A percentile compares a stretch with the other conserved stretches of the same genome.
phyloP scores from a whole-genome alignment of 1,284 basidiomycete species.

The Trichosporon coremiiforme region DNA sequence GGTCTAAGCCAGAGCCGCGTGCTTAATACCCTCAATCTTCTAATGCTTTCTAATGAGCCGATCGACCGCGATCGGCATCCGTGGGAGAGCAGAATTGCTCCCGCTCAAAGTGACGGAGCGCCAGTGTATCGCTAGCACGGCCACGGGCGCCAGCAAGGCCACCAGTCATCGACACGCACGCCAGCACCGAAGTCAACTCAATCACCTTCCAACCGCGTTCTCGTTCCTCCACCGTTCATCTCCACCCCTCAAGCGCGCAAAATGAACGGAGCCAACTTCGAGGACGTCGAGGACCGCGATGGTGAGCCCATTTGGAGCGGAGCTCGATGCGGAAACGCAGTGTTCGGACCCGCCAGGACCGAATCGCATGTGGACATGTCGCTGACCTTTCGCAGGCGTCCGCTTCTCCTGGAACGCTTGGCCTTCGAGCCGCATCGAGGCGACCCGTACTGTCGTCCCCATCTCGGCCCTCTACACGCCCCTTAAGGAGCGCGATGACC shows the following conservation, averaged over 20 bases:
- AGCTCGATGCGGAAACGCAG: background rate
- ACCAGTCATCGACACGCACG: constrained; percentile 11
- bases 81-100: constrained; percentile 9
- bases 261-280: constrained; percentile 55
- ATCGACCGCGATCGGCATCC: background rate
- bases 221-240: constrained; percentile 13
- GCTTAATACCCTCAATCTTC: background rate
- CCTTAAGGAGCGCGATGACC: constrained; percentile 89
- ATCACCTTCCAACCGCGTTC: constrained; percentile 16
- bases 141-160: constrained; percentile 15
- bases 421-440: constrained; percentile 96
- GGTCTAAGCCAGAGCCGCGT: background rate
- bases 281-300: constrained; percentile 66
- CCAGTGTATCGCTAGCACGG: constrained; percentile 3
- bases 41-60: background rate
- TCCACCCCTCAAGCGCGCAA: constrained; percentile 22
- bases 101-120: constrained; percentile 18
- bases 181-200: background rate
- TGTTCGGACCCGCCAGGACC: background rate
- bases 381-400: constrained; percentile 63
- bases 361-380: background rate
- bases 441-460: constrained; percentile 95
- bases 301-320: constrained; percentile 54
- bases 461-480: constrained; percentile 98
- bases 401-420: constrained; percentile 97